Evolutionary conservation across 768 basidiomycete genomes (phyloP).

Genomic region (Pleurotus tuber-regium): DNA sequence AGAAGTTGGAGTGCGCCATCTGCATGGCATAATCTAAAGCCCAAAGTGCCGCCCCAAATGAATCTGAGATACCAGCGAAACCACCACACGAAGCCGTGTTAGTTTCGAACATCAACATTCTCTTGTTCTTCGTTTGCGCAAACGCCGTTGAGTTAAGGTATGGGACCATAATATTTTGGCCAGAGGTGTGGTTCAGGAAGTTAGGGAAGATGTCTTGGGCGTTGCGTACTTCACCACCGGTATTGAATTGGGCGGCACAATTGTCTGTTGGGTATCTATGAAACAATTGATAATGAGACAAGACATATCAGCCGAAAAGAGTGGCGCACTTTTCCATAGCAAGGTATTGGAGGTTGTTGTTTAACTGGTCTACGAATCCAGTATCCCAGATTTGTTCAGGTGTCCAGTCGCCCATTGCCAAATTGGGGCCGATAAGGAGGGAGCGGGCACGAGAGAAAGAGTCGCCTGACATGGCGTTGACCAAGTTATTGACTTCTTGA

Average conservation of each 20-base stretch:
- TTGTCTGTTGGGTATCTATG: constrained; percentile 56
- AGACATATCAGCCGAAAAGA: neutral
- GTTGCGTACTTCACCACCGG: constrained; percentile 31
- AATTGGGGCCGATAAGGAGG: constrained; percentile 57
- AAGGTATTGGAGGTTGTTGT: constrained; percentile 38
- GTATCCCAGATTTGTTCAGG: constrained; percentile 54
- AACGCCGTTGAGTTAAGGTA: constrained; percentile 50
- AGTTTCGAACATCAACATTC: constrained; percentile 69
- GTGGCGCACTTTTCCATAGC: constrained; percentile 54
- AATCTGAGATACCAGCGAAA: constrained; percentile 60
- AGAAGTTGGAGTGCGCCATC: constrained; percentile 59
- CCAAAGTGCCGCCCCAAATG: constrained; percentile 66
- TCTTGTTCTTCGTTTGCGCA: constrained; percentile 41
- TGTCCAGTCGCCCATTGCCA: constrained; percentile 51
- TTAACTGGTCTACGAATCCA: constrained; percentile 45
- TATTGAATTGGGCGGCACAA: constrained; percentile 49
- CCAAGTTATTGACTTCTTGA: constrained; percentile 49
- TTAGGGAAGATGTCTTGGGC: constrained; percentile 47
- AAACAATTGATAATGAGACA: constrained; percentile 14
- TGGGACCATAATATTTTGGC: constrained; percentile 42
- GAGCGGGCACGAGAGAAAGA: constrained; percentile 30
- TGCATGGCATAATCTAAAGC: constrained; percentile 61
- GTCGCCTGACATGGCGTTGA: constrained; percentile 41
- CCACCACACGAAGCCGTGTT: constrained; percentile 72
- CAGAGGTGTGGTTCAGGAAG: constrained; percentile 61